phyloP scores from a whole-genome alignment of 805 yeast species.

The Wickerhamia fluorescens region DNA sequence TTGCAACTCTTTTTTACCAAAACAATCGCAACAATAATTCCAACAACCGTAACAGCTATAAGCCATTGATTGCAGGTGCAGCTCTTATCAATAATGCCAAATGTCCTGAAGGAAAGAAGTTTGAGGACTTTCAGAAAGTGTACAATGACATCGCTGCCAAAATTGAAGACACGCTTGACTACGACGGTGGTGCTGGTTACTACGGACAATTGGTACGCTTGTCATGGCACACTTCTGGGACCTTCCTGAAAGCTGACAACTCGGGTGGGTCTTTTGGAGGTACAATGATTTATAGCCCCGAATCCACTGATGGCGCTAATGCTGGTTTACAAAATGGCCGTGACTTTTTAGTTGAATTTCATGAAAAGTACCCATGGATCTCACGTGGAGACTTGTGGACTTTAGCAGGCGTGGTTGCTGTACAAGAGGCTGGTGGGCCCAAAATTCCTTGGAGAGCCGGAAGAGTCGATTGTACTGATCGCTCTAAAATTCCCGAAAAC shows the following conservation, averaged over 20 bases:
- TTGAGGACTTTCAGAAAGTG: slow-evolving; percentile 53
- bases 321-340: slow-evolving; percentile 50
- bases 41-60: slow-evolving; percentile 5
- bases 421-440: slow-evolving; percentile 64
- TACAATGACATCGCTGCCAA: slow-evolving; percentile 65
- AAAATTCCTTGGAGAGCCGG: slow-evolving; percentile 52
- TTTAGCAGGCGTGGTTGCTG: slow-evolving; percentile 57
- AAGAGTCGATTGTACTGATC: slow-evolving; percentile 28
- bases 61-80: slow-evolving; percentile 11
- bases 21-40: slow-evolving; percentile 8
- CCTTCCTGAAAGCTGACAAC: slow-evolving; percentile 19
- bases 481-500: slow-evolving; percentile 32
- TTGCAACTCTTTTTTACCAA: slow-evolving; percentile 13
- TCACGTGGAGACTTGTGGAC: slow-evolving; percentile 68
- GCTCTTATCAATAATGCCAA: slow-evolving; percentile 25
- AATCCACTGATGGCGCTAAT: slow-evolving; percentile 47
- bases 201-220: slow-evolving; percentile 31
- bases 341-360: slow-evolving; percentile 48
- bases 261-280: slow-evolving; percentile 34
- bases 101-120: slow-evolving; percentile 28
- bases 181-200: slow-evolving; percentile 31
- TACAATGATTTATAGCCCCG: slow-evolving; percentile 36
- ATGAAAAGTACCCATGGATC: slow-evolving; percentile 50
- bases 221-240: slow-evolving; percentile 34
- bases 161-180: slow-evolving; percentile 12